phyloP scores from a whole-genome alignment of 1,139 yeast genomes.

The Taphrina sp. region DNA sequence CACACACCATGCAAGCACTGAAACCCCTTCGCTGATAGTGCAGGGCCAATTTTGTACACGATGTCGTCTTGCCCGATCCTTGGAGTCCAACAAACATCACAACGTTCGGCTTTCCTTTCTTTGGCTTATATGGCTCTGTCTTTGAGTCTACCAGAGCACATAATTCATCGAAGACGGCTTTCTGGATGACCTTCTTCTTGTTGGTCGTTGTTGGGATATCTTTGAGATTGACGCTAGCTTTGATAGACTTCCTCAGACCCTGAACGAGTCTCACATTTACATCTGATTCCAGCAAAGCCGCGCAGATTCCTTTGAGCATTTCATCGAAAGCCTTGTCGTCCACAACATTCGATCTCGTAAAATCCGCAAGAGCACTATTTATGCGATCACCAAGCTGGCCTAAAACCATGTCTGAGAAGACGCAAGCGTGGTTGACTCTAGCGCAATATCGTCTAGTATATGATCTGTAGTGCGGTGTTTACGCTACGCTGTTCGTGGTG shows the following conservation, averaged over 20 bases:
- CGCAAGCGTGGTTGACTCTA: no score
- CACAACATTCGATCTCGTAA: constrained; percentile 61
- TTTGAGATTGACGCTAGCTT: constrained; percentile 55
- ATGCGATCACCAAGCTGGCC: constrained; percentile 91
- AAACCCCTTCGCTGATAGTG: constrained; percentile 91
- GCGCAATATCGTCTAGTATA: no score
- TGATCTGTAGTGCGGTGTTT: no score
- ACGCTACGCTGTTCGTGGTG: no score
- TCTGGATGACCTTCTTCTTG: constrained; percentile 78
- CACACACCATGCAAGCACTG: constrained; percentile 95
- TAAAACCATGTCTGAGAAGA: constrained; percentile 76
- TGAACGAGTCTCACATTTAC: constrained; percentile 85
- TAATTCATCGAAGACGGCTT: constrained; percentile 85
- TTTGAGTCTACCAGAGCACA: constrained; percentile 75
- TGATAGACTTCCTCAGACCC: constrained; percentile 70
- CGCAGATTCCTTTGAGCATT: constrained; percentile 82
- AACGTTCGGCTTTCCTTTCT: constrained; percentile 68
- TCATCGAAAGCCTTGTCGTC: constrained; percentile 61
- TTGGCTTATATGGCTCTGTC: constrained; percentile 73
- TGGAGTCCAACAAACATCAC: constrained; percentile 98
- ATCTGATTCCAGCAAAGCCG: constrained; percentile 87
- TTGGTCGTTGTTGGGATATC: constrained; percentile 54
- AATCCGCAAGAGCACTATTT: constrained; percentile 68
- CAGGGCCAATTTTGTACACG: constrained; percentile 94
- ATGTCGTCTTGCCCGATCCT: constrained; percentile 98